Base-by-base conservation (phyloP, 495 filamentous ascomycete genomes). In the Xylaria longipes region DNA sequence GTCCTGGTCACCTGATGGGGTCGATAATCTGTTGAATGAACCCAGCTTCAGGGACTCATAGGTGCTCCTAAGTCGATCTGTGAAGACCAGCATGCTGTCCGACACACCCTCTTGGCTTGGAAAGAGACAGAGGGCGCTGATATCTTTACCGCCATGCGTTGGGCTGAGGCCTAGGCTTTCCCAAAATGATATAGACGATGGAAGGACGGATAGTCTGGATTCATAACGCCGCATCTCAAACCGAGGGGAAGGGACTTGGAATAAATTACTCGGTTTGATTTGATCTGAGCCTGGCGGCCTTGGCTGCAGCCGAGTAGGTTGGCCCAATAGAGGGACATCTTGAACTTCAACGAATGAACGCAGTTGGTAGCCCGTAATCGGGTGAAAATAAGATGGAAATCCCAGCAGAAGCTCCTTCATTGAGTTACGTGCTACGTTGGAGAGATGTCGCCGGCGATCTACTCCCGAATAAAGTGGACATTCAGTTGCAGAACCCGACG, bases 41-140 rank as follows among this genome's bases (percentile, higher is more conserved):
- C 96, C 96, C 48, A 98, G 84, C 70, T 91, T 92, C 70, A 93
- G 90, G 41, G 88, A 88, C 73, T 97, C 91, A 73, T 98, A 99
- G 0, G 89, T 85, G 75, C 89, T 88, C 29, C 89, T 86, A 39
- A 97, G 83, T 50, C 91, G 88, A 58, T 91, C 86, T 27, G 97
- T 77, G 74, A 98, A 97, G 5, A 80, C 83, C 70, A 88, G 84
- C 29, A 91, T 88, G 65, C 87, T 89, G 27, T 89, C 86, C 66
- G 79, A 76, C 56, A 91, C 80, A 11, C 87, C 87, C 27, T 89
- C 86, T 37, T 84, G 80, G 45, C 84, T 79, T 9, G 95, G 94
- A 76, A 92, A 91, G n/a, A 98, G 85, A 74, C 93, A 97, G 74
- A 94, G 89, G 15, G 90, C 89, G 12, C 88, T 87, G 37, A 98